A percentile compares a stretch with the other conserved stretches of the same genome.
Evolutionary conservation across 169 alveolate species (phyloP).

Genomic region (Eimeria necatrix): DNA sequence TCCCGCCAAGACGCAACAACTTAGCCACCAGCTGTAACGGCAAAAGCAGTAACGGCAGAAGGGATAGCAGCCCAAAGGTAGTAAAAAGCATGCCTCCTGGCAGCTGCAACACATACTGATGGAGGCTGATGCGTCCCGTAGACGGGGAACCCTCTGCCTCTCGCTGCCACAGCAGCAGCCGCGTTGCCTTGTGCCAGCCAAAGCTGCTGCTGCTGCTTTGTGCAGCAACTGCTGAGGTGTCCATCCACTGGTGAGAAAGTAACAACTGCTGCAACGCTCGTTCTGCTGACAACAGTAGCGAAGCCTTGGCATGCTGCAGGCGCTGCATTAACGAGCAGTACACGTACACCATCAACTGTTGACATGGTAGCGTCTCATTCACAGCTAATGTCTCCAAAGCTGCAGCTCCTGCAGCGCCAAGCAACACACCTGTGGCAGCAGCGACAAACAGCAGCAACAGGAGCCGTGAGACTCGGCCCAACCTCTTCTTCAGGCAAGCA

Average conservation of each 20-base stretch:
- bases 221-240: background rate
- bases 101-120: background rate
- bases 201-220: constrained; percentile 50
- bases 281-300: constrained; percentile 11
- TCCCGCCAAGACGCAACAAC: background rate
- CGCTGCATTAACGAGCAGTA: constrained; percentile 19
- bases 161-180: constrained; percentile 28
- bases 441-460: background rate
- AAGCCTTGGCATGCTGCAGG: constrained; percentile 22
- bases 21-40: constrained; percentile 9
- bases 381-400: background rate
- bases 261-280: constrained; percentile 21
- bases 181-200: background rate
- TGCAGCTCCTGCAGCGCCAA: constrained; percentile 57
- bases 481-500: no score
- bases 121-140: constrained; percentile 2
- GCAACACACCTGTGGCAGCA: constrained; percentile 11
- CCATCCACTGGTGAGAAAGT: background rate
- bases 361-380: background rate
- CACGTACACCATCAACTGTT: constrained; percentile 5
- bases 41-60: constrained; percentile 44
- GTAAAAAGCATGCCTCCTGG: constrained; percentile 51
- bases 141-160: background rate
- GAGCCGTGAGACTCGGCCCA: background rate
- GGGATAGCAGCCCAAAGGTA: constrained; percentile 3